These are phyloP conservation scores for Paramecium tetraurelia DNA, from an alignment of 73 alveolate species.

Conservation along the genomic window DNA sequence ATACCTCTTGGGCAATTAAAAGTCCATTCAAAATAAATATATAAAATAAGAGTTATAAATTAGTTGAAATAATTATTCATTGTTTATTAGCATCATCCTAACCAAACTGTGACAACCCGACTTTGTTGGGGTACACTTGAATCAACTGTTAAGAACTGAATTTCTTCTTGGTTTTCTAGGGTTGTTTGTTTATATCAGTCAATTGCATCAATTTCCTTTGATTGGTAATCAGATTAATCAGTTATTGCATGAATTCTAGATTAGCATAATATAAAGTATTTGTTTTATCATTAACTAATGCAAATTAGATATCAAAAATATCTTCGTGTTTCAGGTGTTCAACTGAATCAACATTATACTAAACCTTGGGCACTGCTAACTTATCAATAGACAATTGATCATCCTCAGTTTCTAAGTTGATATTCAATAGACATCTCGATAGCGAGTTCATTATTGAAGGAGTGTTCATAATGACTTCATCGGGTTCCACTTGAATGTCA, in stretches of 20 bases:
- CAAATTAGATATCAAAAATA: conserved; percentile 30
- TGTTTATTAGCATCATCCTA: neutral
- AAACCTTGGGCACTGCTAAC: neutral
- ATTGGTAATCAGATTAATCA: conserved; percentile 6
- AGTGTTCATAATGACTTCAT: neutral
- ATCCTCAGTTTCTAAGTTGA: neutral
- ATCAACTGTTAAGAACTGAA: conserved; percentile 31
- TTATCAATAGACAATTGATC: conserved; percentile 23
- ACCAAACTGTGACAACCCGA: neutral
- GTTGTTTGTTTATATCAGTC: neutral
- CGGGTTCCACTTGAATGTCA: neutral
- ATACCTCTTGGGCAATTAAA: neutral
- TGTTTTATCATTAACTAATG: conserved; percentile 11
- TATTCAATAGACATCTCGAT: conserved; percentile 18
- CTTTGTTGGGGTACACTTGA: conserved; percentile 1
- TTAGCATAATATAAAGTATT: conserved; percentile 13
- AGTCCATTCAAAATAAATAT: neutral
- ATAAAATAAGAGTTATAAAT: neutral
- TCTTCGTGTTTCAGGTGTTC: conserved; percentile 37
- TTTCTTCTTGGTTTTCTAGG: neutral
- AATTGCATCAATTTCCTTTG: neutral
- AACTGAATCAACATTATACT: neutral
- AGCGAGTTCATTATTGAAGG: conserved; percentile 3
- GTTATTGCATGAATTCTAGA: conserved; percentile 35
- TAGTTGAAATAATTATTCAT: neutral